Evolutionary conservation across 108 stramenopile species (phyloP).

Genomic region (Skeletonema grethae): DNA sequence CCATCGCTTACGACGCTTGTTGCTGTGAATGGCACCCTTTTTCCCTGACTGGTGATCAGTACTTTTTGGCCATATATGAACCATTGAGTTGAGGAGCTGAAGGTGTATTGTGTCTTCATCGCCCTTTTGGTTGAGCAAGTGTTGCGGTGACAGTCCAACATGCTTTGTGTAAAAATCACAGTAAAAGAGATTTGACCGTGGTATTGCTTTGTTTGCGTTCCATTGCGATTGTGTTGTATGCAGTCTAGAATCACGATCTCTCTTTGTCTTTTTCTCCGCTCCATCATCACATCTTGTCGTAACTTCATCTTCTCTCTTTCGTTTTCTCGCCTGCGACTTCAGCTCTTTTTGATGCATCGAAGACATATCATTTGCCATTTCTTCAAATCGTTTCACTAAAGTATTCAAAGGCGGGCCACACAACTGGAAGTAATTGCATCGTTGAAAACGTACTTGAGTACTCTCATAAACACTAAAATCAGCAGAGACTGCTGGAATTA

Average conservation of each 20-base stretch:
- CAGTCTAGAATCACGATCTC: not conserved
- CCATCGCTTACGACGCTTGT: conserved; percentile 54
- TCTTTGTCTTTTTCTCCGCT: conserved; percentile 36
- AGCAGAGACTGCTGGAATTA: conserved; percentile 33
- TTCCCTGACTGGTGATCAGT: not conserved
- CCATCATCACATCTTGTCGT: not conserved
- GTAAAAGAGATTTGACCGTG: conserved; percentile 49
- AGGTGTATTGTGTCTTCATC: conserved; percentile 2
- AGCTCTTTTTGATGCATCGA: not conserved
- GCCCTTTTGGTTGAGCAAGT: conserved; percentile 35
- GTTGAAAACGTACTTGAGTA: conserved; percentile 6
- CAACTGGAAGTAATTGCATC: conserved; percentile 63
- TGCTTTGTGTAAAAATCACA: conserved; percentile 44
- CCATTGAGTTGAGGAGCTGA: conserved; percentile 45
- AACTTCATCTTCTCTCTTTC: conserved; percentile 8
- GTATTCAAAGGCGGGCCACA: conserved; percentile 69
- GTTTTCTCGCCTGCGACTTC: not conserved
- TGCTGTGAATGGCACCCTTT: not conserved
- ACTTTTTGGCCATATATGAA: conserved; percentile 24
- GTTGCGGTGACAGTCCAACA: conserved; percentile 44
- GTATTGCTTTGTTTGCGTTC: conserved; percentile 48
- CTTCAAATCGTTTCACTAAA: conserved; percentile 24
- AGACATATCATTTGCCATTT: not conserved
- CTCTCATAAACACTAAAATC: not conserved
- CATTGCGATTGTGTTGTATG: conserved; percentile 6